Evolutionary conservation across 202 grass and related monocot species (phyloP), one percentile per base, ranked within the genome.

Genomic region (Cymbopogon flexuosus): DNA sequence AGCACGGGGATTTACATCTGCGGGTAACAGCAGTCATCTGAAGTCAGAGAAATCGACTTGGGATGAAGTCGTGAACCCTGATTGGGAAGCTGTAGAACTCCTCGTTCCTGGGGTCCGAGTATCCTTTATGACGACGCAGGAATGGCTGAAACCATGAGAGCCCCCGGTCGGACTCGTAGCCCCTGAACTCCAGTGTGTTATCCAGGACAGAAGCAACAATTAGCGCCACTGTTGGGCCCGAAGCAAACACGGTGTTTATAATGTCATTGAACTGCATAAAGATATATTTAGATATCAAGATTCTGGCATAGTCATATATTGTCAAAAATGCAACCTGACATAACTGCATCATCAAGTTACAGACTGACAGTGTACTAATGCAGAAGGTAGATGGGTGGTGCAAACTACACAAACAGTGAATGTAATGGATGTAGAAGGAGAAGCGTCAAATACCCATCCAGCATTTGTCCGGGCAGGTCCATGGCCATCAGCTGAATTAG

Each of bases 191-290:
- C 79, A 99, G 23, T 7, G 90, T 93, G 85, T 91, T 99, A 47
- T 99, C 96, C 16, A 96, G 66, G 29, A 91, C 2, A 40, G 83
- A 87, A 42, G 79, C 87, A 1, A 93, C 87, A 27, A 93, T 88
- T 79, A 99, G 57, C 2, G 92, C 83, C 82, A 99, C 90, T 0
- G 83, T 87, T 18, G 84, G 86, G 24, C 84, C 88, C 13, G 96
- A 99, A 49, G 87, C 87, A 36, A 99, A 99, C 59, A 99, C 69
- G 0, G 90, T 91, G 82, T 99, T 99, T 79, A 99, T 81, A 76
- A 99, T 91, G 73, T 96, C 96, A 35, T 99, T 99, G 83, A 99
- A 99, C 96, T 99, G 96, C 70, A 85, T 5, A 39, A 54, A 77
- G 5, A 30, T 11, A 18, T 1, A 52, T 33, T 62, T 63, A 42